phyloP scores from a whole-genome alignment of 2,329 filamentous ascomycete genomes.

The Calonectria leucothoes region DNA sequence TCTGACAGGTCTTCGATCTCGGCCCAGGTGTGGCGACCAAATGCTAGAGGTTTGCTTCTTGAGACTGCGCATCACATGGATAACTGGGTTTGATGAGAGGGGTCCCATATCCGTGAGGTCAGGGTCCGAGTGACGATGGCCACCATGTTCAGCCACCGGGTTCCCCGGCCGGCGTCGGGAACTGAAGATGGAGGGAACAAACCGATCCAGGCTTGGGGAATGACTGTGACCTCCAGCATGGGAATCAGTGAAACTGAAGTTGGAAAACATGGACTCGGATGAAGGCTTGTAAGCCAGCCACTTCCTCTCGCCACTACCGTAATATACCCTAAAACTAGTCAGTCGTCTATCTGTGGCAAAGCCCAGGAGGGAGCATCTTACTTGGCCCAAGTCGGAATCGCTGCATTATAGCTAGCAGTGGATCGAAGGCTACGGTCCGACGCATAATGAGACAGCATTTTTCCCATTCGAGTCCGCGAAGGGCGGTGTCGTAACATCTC shows the following conservation, averaged over 20 bases:
- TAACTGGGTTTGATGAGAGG: constrained; percentile 43
- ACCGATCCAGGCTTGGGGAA: constrained; percentile 63
- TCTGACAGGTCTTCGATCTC: constrained; percentile 68
- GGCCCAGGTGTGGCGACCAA: constrained; percentile 79
- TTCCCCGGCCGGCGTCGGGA: constrained; percentile 59
- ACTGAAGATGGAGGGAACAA: constrained; percentile 58
- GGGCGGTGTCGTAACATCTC: constrained; percentile 63
- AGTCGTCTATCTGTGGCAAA: constrained; percentile 14
- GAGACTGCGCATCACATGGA: constrained; percentile 43
- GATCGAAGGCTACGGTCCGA: constrained; percentile 67
- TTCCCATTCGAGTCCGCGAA: constrained; percentile 65
- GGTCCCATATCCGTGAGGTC: constrained; percentile 60
- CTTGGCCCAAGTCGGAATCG: constrained; percentile 67
- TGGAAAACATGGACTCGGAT: constrained; percentile 59
- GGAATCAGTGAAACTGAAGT: constrained; percentile 58
- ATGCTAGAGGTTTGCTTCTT: constrained; percentile 69
- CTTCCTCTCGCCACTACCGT: constrained; percentile 72
- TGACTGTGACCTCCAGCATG: constrained; percentile 58
- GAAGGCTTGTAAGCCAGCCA: constrained; percentile 59
- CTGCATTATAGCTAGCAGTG: constrained; percentile 58
- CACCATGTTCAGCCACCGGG: constrained; percentile 9
- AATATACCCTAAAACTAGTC: constrained; percentile 68
- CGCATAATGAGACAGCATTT: constrained; percentile 60
- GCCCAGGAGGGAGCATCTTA: constrained; percentile 38
- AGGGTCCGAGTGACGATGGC: constrained; percentile 22